phyloP scores from a whole-genome alignment of 495 filamentous ascomycete species.

The Aspergillus olivimuriae region DNA sequence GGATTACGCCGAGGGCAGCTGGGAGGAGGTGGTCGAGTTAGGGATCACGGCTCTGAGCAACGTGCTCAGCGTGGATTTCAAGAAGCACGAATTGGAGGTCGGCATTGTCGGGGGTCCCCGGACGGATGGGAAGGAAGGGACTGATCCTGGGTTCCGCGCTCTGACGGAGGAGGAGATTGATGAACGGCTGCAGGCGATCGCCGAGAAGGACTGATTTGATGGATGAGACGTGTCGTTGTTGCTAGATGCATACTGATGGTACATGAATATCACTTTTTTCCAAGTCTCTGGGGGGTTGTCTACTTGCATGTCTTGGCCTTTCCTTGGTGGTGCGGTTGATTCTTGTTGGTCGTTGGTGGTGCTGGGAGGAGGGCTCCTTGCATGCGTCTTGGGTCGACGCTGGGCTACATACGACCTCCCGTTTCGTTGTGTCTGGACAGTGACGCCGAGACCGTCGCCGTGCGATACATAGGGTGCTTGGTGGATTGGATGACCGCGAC shows the following conservation, averaged over 20 bases:
- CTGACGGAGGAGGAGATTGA: conserved; percentile 98
- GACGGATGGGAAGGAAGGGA: conserved; percentile 72
- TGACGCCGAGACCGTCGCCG: too few species aligned
- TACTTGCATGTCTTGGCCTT: too few species aligned
- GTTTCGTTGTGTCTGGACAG: too few species aligned
- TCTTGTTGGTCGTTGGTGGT: too few species aligned
- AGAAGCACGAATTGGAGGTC: conserved; percentile 97
- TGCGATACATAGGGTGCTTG: too few species aligned
- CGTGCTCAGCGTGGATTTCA: conserved; percentile 97
- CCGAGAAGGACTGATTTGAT: conserved; percentile 80
- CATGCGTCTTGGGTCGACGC: too few species aligned
- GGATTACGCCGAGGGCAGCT: conserved; percentile 84
- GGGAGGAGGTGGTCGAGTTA: conserved; percentile 97
- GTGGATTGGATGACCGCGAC: too few species aligned
- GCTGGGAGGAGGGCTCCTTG: too few species aligned
- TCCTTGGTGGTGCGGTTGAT: too few species aligned
- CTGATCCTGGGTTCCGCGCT: conserved; percentile 70
- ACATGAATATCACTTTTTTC: conserved; percentile 14
- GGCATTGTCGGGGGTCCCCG: conserved; percentile 86
- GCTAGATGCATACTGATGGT: conserved; percentile 14
- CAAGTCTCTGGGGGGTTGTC: conserved; percentile 16
- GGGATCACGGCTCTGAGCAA: conserved; percentile 91
- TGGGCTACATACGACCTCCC: too few species aligned
- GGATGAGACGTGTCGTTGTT: conserved; percentile 9
- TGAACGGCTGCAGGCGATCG: conserved; percentile 93